Conservation (phyloP, 2,329 filamentous ascomycete species). For the Emmonsiellopsis sp. region DNA sequence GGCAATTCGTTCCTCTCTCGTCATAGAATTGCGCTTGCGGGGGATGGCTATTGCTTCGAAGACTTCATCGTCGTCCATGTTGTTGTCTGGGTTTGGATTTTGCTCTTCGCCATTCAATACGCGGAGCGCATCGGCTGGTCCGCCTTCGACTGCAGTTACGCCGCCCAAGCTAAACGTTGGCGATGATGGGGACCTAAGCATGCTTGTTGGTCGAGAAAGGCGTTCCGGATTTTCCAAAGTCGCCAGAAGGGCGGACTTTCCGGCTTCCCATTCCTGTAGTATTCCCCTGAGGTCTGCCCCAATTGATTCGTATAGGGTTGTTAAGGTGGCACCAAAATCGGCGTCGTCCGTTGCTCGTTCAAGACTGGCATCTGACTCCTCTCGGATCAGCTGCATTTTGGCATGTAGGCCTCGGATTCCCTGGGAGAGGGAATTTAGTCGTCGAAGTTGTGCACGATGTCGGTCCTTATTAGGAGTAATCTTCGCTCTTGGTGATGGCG, state of each 20-base stretch:
- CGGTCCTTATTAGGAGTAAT: conserved; percentile 59
- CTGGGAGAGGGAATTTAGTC: conserved; percentile 78
- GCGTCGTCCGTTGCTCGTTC: conserved; percentile 60
- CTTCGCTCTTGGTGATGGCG: conserved; percentile 35
- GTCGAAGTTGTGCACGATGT: conserved; percentile 76
- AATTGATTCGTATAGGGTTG: conserved; percentile 90
- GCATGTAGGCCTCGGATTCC: conserved; percentile 88
- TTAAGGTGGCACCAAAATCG: conserved; percentile 68
- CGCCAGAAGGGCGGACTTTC: conserved; percentile 69
- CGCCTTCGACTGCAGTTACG: conserved; percentile 41
- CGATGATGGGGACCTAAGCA: conserved; percentile 31
- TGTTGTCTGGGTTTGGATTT: conserved; percentile 20
- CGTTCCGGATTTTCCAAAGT: conserved; percentile 65
- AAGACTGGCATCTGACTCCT: conserved; percentile 74
- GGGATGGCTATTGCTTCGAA: conserved; percentile 85
- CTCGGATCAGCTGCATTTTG: conserved; percentile 82
- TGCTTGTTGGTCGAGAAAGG: conserved; percentile 42
- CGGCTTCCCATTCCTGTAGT: conserved; percentile 78
- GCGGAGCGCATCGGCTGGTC: conserved; percentile 61
- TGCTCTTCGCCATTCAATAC: conserved; percentile 64
- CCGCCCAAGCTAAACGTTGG: conserved; percentile 39
- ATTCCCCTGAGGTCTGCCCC: conserved; percentile 75
- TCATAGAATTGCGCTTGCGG: conserved; percentile 59
- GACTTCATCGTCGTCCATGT: conserved; percentile 58
- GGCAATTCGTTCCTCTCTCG: conserved; percentile 75